Conservation (phyloP, 169 alveolate genomes). For the Cyclospora cayetanensis region DNA sequence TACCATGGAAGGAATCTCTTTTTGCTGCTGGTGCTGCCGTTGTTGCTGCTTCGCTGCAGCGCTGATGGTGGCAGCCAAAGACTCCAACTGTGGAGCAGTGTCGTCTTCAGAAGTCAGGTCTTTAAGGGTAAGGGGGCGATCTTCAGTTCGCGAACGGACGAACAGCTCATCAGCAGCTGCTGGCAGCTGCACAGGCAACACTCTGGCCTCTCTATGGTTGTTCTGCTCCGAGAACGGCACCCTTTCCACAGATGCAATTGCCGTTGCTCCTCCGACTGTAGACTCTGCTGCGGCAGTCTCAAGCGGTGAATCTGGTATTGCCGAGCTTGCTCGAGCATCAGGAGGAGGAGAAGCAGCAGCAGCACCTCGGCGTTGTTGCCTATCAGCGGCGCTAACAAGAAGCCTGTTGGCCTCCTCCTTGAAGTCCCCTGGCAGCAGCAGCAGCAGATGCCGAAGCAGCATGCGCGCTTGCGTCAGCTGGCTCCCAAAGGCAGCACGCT, state of each 20-base stretch:
- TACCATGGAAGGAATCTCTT: background rate
- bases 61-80: too few species aligned
- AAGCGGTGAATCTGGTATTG: background rate
- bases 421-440: constrained; percentile 22
- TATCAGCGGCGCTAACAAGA: background rate
- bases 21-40: background rate
- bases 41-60: background rate
- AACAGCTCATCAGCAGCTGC: too few species aligned
- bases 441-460: background rate
- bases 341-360: background rate
- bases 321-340: background rate
- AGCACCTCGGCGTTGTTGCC: background rate
- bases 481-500: constrained; percentile 26
- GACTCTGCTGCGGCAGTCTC: background rate
- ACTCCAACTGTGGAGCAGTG: too few species aligned
- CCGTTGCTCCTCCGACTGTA: background rate
- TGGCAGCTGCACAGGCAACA: too few species aligned
- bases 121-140: too few species aligned
- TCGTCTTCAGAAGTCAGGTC: too few species aligned
- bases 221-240: background rate
- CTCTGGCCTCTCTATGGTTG: too few species aligned
- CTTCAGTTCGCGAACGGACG: too few species aligned
- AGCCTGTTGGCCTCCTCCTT: background rate
- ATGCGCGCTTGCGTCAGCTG: background rate
- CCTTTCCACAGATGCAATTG: background rate